Percentiles rank a stretch among this genome's conserved stretches.
Conservation (phyloP, 495 filamentous ascomycete species). For the Chlorociboria aeruginascens region DNA sequence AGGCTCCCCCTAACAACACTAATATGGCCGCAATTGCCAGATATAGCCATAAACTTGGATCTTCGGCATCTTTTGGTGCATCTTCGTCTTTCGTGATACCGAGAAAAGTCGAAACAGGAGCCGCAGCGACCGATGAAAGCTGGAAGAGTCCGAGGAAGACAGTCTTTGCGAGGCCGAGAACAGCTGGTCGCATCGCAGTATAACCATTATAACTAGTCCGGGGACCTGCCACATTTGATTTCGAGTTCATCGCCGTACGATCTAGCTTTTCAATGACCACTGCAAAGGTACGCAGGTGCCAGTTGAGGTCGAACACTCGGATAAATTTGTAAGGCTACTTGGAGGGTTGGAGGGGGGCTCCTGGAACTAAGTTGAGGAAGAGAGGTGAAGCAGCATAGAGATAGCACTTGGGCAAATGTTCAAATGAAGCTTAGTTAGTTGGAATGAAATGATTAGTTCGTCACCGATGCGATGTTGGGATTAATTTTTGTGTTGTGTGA, state of each 20-base stretch:
- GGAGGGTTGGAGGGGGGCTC: too few species aligned
- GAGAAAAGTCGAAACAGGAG: conserved; percentile 19
- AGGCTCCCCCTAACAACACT: conserved; percentile 82
- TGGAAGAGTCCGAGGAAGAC: conserved; percentile 33
- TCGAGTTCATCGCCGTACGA: conserved; percentile 11
- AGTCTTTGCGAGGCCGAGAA: conserved; percentile 36
- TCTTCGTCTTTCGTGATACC: conserved; percentile 11
- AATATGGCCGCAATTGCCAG: conserved; percentile 56
- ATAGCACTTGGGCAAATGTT: too few species aligned
- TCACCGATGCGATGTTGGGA: too few species aligned
- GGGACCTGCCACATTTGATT: background rate
- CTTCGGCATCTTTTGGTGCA: conserved; percentile 30
- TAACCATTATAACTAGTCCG: conserved; percentile 19
- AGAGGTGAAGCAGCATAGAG: too few species aligned
- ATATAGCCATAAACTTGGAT: conserved; percentile 58
- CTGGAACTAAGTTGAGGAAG: too few species aligned
- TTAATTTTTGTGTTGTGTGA: too few species aligned
- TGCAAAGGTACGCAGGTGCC: background rate
- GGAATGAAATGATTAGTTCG: too few species aligned
- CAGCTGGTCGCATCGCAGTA: conserved; percentile 30
- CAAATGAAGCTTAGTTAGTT: too few species aligned
- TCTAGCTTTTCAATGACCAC: background rate
- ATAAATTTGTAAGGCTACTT: too few species aligned
- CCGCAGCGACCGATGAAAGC: conserved; percentile 32
- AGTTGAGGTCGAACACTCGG: too few species aligned